Evolutionary conservation across 305 asterid species (phyloP).

Genomic region (Ilex paraguariensis): DNA sequence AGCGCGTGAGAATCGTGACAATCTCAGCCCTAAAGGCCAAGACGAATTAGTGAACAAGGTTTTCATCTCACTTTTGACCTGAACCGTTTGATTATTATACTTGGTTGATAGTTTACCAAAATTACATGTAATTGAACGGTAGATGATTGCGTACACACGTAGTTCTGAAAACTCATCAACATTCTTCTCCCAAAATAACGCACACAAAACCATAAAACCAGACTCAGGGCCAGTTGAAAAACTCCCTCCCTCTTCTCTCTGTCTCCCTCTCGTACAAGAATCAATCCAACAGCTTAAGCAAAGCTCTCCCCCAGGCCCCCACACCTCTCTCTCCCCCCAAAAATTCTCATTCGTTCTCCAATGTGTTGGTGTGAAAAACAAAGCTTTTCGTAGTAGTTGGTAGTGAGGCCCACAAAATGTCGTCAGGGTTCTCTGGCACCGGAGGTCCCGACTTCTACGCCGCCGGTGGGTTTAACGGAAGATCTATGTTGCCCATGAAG

Average conservation of each 20-base stretch:
- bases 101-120: too few species aligned
- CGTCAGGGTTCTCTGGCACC: slow-evolving; percentile 53
- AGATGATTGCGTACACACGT: too few species aligned
- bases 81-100: too few species aligned
- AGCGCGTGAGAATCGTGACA: too few species aligned
- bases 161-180: too few species aligned
- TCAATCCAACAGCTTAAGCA: slow-evolving; percentile 36
- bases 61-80: too few species aligned
- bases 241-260: slow-evolving; percentile 5
- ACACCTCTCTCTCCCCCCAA: background rate
- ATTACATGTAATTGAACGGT: too few species aligned
- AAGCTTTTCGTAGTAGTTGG: background rate
- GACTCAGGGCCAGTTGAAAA: slow-evolving; percentile 25
- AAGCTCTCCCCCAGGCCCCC: slow-evolving; percentile 13
- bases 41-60: too few species aligned
- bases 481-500: slow-evolving; percentile 27
- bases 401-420: slow-evolving; percentile 24
- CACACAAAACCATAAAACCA: background rate
- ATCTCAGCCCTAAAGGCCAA: too few species aligned
- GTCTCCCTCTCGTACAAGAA: slow-evolving; percentile 29
- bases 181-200: too few species aligned
- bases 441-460: slow-evolving; percentile 49
- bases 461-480: slow-evolving; percentile 29
- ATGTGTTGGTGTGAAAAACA: slow-evolving; percentile 1
- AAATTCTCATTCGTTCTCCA: slow-evolving; percentile 12